Evolutionary conservation across 2,329 filamentous ascomycete genomes (phyloP).

Genomic region (Trichoderma sp.): DNA sequence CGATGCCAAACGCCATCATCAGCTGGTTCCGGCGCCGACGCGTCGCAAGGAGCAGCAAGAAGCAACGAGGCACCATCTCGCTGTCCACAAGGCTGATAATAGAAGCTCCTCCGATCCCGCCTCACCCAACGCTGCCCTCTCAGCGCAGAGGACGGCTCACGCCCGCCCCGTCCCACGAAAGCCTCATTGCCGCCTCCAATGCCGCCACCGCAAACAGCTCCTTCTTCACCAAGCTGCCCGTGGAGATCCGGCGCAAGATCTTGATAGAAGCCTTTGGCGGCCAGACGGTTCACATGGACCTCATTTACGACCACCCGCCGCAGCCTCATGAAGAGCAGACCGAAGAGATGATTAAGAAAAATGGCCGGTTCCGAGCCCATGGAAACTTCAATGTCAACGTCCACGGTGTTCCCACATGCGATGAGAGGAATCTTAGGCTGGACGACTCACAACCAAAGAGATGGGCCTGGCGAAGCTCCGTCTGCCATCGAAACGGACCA

Average conservation of each 20-base stretch:
- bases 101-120: background rate
- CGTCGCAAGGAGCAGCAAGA: background rate
- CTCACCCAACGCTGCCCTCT: slow-evolving; percentile 13
- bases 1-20: slow-evolving; percentile 16
- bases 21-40: slow-evolving; percentile 16
- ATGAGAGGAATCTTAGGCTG: background rate
- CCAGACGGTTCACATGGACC: slow-evolving; percentile 27
- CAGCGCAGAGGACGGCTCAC: slow-evolving; percentile 13
- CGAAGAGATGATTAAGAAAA: background rate
- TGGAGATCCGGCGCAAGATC: slow-evolving; percentile 35
- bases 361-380: background rate
- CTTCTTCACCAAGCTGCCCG: slow-evolving; percentile 34
- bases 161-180: slow-evolving; percentile 12
- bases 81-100: background rate
- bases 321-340: background rate
- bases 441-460: slow-evolving; percentile 20
- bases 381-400: background rate
- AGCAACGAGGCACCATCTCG: background rate
- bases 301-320: slow-evolving; percentile 23
- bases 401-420: background rate
- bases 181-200: background rate
- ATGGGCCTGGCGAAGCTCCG: slow-evolving; percentile 29
- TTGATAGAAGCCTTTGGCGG: slow-evolving; percentile 26
- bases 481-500: slow-evolving; percentile 27
- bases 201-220: slow-evolving; percentile 12